A percentile compares a stretch with the other conserved stretches of the same genome.
phyloP scores from a whole-genome alignment of 345 rosid genomes.

The Melastoma malabathricum region DNA sequence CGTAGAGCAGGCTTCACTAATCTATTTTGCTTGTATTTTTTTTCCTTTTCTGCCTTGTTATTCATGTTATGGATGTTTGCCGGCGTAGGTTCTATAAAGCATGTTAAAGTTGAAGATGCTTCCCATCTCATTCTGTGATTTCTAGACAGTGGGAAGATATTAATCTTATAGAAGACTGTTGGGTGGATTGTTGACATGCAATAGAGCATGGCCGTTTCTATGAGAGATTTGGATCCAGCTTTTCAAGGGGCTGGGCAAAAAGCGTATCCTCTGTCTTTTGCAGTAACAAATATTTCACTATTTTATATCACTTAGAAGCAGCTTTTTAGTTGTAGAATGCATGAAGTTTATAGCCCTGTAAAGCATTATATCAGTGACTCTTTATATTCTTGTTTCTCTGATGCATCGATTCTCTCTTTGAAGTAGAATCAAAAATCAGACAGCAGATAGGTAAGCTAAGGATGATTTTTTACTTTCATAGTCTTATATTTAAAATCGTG shows the following conservation, averaged over 20 bases:
- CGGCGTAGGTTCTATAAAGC: no score
- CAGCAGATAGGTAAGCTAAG: not conserved
- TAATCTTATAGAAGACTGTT: constrained; percentile 15
- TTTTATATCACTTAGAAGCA: not conserved
- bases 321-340: not conserved
- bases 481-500: constrained; percentile 2
- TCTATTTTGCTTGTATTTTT: not conserved
- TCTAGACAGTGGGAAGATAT: constrained; percentile 5
- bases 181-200: constrained; percentile 9
- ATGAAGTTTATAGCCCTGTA: no score
- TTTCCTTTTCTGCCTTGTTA: not conserved
- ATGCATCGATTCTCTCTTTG: not conserved
- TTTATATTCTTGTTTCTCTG: not conserved
- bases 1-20: not conserved
- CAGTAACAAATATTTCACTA: constrained; percentile 2
- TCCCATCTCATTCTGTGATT: not conserved
- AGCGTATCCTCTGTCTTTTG: constrained; percentile 64
- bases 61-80: not conserved
- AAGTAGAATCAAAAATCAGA: not conserved
- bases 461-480: not conserved
- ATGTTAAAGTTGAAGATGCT: not conserved
- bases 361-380: no score
- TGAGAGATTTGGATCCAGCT: constrained; percentile 95
- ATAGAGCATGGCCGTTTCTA: constrained; percentile 76
- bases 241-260: constrained; percentile 97